Evolutionary conservation across 768 basidiomycete genomes (phyloP), one percentile per base, ranked within the genome.

Genomic region (Harrya chromipes): DNA sequence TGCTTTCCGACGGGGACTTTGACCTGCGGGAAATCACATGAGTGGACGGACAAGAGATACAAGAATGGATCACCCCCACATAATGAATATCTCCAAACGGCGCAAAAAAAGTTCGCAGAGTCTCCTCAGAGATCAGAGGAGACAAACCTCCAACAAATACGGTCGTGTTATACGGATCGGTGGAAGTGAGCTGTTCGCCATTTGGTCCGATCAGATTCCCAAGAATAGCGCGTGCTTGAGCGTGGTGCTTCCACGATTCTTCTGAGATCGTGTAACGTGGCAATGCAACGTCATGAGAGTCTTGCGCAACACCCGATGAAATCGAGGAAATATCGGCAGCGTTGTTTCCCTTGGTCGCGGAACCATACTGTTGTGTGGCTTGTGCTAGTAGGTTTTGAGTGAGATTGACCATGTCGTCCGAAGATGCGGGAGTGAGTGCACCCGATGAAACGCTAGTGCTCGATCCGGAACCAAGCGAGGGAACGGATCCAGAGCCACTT

Each of bases 1-100:
- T 94, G 90, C 63, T 95, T 95, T 43, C 91, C 92, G 38, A 90
- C 86, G 11, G 94, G 94, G n/a, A 97, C 93, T 69, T 94, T 95
- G 63, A 95, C 93, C 90, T 91, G 57, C 38, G 26, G 59, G 36
- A 26, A 46, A 9, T 26, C 45, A 34, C 23, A 16, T 61, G 26
- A 41, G 39, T 38, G 42, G 50, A 44, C 3, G 8, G 35, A 42
- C 34, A 34, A 24, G 41, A 52, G 6, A 51, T 21, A 21, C n/a
- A 49, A 37, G 37, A 17, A 35, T 16, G 26, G 40, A 42, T 24
- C 40, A 14, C 72, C 85, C 33, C 49, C 65, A 91, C 91, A 63
- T 94, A 94, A 67, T 93, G 90, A 47, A 94, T 94, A 53, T 90
- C 90, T 40, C 91, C 92, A 61, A 93, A 94, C n/a, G 91, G 90